Evolutionary conservation across 2,329 filamentous ascomycete genomes (phyloP), one percentile per base, ranked within the genome.

Genomic region (Xylaria sp.): DNA sequence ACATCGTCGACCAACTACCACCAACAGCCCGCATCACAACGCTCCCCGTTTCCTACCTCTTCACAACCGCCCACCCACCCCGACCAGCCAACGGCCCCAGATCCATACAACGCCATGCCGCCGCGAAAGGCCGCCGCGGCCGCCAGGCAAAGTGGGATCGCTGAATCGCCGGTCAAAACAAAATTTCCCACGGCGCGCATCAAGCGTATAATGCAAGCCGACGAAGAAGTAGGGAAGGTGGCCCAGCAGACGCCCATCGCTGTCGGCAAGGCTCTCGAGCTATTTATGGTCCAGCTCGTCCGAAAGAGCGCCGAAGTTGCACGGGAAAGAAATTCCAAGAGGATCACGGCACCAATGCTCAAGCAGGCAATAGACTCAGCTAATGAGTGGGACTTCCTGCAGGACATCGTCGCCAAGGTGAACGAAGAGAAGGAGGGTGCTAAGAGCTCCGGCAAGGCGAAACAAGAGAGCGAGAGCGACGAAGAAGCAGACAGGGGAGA

Each of bases 191-290:
- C 96, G 26, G 94, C 94, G 13, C 84, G 94, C 58, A 99, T 99
- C 78, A 99, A 99, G 80, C 87, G 94, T 47, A 97, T 99, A 67
- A 97, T 99, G 94, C 94, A 99, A 75, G 93, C 93, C 9, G 94
- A 99, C 69, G 94, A 99, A 69, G 94, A 99, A 71, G 92, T 99
- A 0, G 94, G 94, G 58, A 99, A 99, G 76, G 94, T 99, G 8
- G 92, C 94, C 3, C 94, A 99, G 74, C 94, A 97, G 57, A 97
- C 94, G 0, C 93, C 93, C 16, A 95, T 96, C 52, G 94, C 93
- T 21, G 93, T 97, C 41, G 91, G 91, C 63, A 97, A 97, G 78
- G 94, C 94, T 16, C 81, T 99, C 6, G 94, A 99, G 75, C 81
- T 99, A 7, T 99, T 99, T 71, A 99, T 99, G 94, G 91, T 97